Percentiles rank a stretch among this genome's conserved stretches.
These are phyloP conservation scores for Gamarada debralockiae DNA, from an alignment of 495 filamentous ascomycete genomes.

Conservation along the genomic window DNA sequence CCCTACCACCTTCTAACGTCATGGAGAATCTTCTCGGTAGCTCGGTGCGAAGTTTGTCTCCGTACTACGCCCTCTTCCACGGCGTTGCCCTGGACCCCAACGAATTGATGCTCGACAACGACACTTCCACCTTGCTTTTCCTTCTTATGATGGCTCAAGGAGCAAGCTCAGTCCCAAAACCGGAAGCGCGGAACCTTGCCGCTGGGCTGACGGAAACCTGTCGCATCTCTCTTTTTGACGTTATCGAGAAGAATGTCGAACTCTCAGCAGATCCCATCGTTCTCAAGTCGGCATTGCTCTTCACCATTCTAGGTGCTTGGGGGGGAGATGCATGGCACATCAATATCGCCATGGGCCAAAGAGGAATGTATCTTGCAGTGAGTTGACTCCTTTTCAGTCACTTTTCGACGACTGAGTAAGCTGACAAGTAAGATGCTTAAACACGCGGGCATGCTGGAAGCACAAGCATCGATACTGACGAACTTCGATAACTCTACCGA, in stretches of 20 bases:
- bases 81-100: constrained; percentile 53
- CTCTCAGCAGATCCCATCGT: constrained; percentile 54
- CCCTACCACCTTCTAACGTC: constrained; percentile 54
- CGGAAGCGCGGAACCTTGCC: constrained; percentile 54
- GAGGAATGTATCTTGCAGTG: constrained; percentile 62
- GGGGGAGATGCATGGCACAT: constrained; percentile 69
- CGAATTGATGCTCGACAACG: constrained; percentile 54
- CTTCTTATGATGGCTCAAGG: constrained; percentile 65
- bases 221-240: constrained; percentile 61
- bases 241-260: constrained; percentile 61
- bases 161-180: constrained; percentile 50
- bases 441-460: constrained; percentile 47
- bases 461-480: constrained; percentile 33
- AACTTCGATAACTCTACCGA: constrained; percentile 24
- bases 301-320: constrained; percentile 58
- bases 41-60: constrained; percentile 53
- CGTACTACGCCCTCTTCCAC: constrained; percentile 52
- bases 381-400: constrained; percentile 27
- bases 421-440: constrained; percentile 45
- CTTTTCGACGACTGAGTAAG: background rate
- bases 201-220: constrained; percentile 61
- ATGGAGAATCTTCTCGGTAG: constrained; percentile 57
- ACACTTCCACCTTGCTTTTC: constrained; percentile 53
- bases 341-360: constrained; percentile 67
- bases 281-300: constrained; percentile 56